These are phyloP conservation scores for Peronospora farinosa DNA, from an alignment of 352 stramenopile genomes.

Conservation along the genomic window DNA sequence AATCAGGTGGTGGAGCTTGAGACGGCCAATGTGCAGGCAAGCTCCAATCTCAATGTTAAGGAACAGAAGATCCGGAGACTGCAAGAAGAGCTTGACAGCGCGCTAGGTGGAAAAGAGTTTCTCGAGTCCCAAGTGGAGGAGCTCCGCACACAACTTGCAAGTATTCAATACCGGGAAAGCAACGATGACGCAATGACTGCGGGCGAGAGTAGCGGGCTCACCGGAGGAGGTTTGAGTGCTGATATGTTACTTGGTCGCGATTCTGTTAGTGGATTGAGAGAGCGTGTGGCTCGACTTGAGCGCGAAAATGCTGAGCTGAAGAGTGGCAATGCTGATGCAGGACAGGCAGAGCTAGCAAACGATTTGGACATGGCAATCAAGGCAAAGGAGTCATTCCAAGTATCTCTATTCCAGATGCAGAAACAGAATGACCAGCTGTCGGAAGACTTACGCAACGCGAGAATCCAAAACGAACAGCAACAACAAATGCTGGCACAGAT, in stretches of 20 bases:
- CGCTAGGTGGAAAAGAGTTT: constrained; percentile 75
- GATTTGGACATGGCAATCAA: constrained; percentile 77
- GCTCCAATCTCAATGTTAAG: constrained; percentile 73
- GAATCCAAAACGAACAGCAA: constrained; percentile 31
- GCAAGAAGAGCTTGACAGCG: constrained; percentile 83
- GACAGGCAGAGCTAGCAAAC: constrained; percentile 46
- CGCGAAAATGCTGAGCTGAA: constrained; percentile 70
- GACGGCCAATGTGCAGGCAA: constrained; percentile 69
- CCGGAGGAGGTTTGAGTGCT: constrained; percentile 39
- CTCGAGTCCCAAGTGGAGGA: constrained; percentile 82
- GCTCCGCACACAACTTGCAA: constrained; percentile 56
- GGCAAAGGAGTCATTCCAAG: constrained; percentile 66
- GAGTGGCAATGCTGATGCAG: constrained; percentile 39
- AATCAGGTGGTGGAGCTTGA: constrained; percentile 85
- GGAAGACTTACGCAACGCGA: constrained; percentile 48
- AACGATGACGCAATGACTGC: constrained; percentile 37
- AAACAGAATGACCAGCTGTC: constrained; percentile 66
- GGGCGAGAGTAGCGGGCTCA: constrained; percentile 26
- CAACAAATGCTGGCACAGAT: constrained; percentile 26
- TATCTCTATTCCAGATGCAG: constrained; percentile 62
- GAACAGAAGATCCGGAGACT: constrained; percentile 74
- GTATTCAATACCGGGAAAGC: constrained; percentile 41
- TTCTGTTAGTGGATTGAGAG: constrained; percentile 45
- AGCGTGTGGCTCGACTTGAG: constrained; percentile 63
- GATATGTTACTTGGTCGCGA: constrained; percentile 64